Evolutionary conservation across 2,329 filamentous ascomycete genomes (phyloP).

Genomic region (Fulvia fulva): DNA sequence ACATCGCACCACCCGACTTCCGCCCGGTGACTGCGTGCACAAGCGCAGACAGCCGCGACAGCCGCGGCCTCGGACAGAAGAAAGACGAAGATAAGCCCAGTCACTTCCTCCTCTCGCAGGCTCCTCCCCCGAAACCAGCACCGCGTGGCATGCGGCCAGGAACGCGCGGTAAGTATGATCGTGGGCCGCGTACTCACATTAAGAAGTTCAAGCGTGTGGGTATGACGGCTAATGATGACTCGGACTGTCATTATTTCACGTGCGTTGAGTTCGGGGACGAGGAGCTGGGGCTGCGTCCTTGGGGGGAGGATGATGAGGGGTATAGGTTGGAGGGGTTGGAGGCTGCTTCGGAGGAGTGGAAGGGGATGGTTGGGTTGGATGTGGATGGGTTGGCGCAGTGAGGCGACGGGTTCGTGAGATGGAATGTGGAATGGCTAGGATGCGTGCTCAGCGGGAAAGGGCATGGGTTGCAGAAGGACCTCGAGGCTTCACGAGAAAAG

Average conservation of each 20-base stretch:
- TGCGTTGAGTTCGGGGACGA: conserved; percentile 3
- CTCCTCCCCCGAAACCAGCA: too few species aligned
- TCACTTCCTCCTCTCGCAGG: too few species aligned
- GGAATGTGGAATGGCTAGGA: too few species aligned
- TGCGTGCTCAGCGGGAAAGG: too few species aligned
- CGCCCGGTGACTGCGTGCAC: neutral
- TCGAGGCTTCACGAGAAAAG: neutral
- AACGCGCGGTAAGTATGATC: too few species aligned
- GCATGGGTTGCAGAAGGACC: too few species aligned
- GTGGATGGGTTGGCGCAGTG: neutral
- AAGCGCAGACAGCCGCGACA: neutral
- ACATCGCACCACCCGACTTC: neutral
- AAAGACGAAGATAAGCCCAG: neutral
- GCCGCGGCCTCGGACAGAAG: neutral
- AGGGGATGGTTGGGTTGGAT: neutral
- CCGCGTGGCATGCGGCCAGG: too few species aligned
- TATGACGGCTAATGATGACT: conserved; percentile 8
- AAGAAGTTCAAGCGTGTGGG: neutral
- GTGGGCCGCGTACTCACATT: too few species aligned
- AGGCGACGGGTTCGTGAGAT: too few species aligned
- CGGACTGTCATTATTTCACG: conserved; percentile 9
- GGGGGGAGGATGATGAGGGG: neutral
- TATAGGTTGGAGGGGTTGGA: neutral
- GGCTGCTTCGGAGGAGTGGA: neutral
- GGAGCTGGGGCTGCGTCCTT: neutral